These are phyloP conservation scores for Crithidia bombi DNA, from an alignment of 208 protist genomes.

Conservation along the genomic window DNA sequence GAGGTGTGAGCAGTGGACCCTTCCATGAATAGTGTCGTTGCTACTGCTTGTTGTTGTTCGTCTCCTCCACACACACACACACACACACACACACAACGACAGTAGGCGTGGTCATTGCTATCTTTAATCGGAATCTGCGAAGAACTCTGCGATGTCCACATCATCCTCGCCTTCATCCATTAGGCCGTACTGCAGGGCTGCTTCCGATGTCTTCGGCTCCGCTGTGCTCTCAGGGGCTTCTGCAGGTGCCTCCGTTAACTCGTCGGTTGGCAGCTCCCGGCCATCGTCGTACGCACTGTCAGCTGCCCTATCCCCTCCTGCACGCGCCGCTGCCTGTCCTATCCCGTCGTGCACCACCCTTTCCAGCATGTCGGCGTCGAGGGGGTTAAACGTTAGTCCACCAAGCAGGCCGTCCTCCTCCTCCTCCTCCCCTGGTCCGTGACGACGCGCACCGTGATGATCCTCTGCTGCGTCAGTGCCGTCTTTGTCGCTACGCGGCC, in stretches of 20 bases:
- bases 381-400: constrained; percentile 3
- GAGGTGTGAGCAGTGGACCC: no score
- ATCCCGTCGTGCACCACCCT: not conserved
- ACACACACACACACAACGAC: no score
- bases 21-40: no score
- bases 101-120: not conserved
- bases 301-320: not conserved
- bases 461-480: not conserved
- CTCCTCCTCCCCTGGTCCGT: not conserved
- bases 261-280: no score
- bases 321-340: not conserved
- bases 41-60: no score
- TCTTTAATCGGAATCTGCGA: constrained; percentile 56
- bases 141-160: constrained; percentile 60
- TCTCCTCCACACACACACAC: no score
- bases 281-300: constrained; percentile 1
- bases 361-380: not conserved
- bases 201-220: not conserved
- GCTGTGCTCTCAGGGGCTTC: not conserved
- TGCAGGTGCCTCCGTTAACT: not conserved
- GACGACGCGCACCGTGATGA: not conserved
- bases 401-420: not conserved
- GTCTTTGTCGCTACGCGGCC: not conserved
- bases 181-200: constrained; percentile 7
- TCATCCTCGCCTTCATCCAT: constrained; percentile 19